These are phyloP conservation scores for Entophlyctis luteolus DNA, from an alignment of 192 early-diverging fungal species.

Conservation along the genomic window DNA sequence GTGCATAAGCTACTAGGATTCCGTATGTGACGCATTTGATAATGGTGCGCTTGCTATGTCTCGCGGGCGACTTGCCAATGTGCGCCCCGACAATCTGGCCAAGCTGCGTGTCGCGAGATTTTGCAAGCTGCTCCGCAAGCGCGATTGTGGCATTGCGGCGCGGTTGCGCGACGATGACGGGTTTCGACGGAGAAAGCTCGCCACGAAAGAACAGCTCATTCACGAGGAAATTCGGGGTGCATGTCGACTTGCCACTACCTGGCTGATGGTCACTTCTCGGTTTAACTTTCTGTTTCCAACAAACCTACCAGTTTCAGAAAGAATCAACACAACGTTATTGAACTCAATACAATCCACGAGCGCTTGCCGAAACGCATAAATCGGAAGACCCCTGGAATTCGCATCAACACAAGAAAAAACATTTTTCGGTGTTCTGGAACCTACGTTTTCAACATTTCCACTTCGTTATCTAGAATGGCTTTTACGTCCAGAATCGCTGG, in stretches of 20 bases:
- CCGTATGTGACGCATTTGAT: constrained; percentile 33
- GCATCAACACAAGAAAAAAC: constrained; percentile 2
- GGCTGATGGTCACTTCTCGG: not conserved
- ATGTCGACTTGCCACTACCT: constrained; percentile 30
- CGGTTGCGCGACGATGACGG: constrained; percentile 36
- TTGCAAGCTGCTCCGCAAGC: constrained; percentile 23
- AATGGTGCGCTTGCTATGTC: constrained; percentile 20
- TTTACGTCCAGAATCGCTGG: not conserved
- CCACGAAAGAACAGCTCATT: constrained; percentile 25
- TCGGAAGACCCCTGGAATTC: constrained; percentile 20
- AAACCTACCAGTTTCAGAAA: constrained; percentile 19
- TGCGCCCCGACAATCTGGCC: constrained; percentile 29
- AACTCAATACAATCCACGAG: constrained; percentile 10
- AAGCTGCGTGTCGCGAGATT: constrained; percentile 1
- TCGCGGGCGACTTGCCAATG: constrained; percentile 22
- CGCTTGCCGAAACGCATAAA: constrained; percentile 6
- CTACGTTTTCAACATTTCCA: constrained; percentile 20
- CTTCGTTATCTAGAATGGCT: constrained; percentile 12
- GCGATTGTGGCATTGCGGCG: constrained; percentile 31
- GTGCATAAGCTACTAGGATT: constrained; percentile 26
- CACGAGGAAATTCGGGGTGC: constrained; percentile 25
- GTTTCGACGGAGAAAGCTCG: constrained; percentile 4
- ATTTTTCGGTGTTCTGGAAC: too few relatives aligned
- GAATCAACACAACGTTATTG: constrained; percentile 1
- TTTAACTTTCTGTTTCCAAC: too few relatives aligned